These are phyloP conservation scores for Scheffersomyces illinoinensis DNA, from an alignment of 1,139 yeast genomes.

Conservation along the genomic window DNA sequence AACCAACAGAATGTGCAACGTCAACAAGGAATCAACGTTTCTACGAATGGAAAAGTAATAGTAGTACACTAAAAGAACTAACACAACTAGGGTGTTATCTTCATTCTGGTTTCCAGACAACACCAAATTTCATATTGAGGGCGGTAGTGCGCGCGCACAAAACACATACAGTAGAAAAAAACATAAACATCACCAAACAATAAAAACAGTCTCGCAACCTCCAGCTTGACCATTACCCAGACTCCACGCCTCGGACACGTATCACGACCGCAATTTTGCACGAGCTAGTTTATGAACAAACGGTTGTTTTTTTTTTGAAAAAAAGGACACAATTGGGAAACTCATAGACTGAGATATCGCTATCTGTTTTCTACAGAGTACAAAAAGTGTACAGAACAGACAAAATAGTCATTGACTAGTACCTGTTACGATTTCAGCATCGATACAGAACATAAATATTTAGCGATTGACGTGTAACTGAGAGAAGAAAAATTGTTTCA, in stretches of 20 bases:
- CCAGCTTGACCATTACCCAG: not conserved
- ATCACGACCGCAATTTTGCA: not conserved
- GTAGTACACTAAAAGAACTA: not conserved
- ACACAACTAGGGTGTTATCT: not conserved
- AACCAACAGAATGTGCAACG: not conserved
- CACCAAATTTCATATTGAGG: not conserved
- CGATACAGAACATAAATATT: no score
- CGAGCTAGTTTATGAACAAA: not conserved
- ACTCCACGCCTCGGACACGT: not conserved
- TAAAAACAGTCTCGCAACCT: conserved; percentile 6
- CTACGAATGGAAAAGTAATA: not conserved
- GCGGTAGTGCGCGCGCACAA: conserved; percentile 6
- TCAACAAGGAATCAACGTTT: not conserved
- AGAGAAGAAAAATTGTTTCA: no score
- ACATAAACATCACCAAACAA: not conserved
- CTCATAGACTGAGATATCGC: not conserved
- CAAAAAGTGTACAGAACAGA: not conserved
- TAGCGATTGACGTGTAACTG: no score
- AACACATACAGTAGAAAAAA: conserved; percentile 3
- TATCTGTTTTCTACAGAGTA: not conserved
- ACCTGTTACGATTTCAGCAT: no score
- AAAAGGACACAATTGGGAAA: not conserved
- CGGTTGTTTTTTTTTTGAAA: not conserved
- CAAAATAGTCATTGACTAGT: not conserved
- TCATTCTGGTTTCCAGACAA: not conserved